Evolutionary conservation across 2,329 filamentous ascomycete genomes (phyloP).

Genomic region (Alternaria sp.): DNA sequence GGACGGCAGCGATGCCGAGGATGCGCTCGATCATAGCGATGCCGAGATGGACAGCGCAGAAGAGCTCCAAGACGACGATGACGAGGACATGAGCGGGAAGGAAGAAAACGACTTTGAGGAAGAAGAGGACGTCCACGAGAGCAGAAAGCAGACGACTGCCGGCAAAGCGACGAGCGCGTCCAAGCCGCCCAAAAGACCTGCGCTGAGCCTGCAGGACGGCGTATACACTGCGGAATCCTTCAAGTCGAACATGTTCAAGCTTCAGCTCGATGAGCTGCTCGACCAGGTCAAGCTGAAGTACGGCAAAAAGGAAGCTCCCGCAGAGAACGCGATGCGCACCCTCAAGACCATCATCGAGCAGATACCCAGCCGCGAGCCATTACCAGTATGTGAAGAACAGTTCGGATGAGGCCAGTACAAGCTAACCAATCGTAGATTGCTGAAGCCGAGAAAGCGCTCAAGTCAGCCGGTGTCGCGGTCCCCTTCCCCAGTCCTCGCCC

Average conservation of each 20-base stretch:
- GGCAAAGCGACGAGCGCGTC: conserved; percentile 16
- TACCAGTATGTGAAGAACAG: conserved; percentile 45
- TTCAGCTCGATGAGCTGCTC: conserved; percentile 70
- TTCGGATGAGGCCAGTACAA: neutral
- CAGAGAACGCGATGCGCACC: conserved; percentile 52
- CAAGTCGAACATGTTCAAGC: conserved; percentile 71
- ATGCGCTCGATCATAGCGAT: conserved; percentile 15
- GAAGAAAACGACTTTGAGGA: conserved; percentile 10
- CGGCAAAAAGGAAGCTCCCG: conserved; percentile 60
- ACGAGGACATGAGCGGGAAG: conserved; percentile 22
- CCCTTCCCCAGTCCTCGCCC: conserved; percentile 87
- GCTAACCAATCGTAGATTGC: conserved; percentile 60
- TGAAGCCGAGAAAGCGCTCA: conserved; percentile 71
- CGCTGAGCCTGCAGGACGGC: conserved; percentile 41
- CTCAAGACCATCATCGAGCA: conserved; percentile 55
- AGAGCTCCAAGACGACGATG: conserved; percentile 13
- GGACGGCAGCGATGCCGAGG: conserved; percentile 21
- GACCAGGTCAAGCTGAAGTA: conserved; percentile 64
- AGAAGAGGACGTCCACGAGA: conserved; percentile 17
- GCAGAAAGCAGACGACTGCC: conserved; percentile 7
- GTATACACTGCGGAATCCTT: conserved; percentile 62
- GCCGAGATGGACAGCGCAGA: conserved; percentile 18
- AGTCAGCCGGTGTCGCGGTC: conserved; percentile 71
- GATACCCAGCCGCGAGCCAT: conserved; percentile 58
- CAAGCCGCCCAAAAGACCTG: conserved; percentile 31